Percentiles rank a stretch among this genome's conserved stretches.
Conservation (phyloP, 2,329 filamentous ascomycete genomes). For the Fusarium sp. region DNA sequence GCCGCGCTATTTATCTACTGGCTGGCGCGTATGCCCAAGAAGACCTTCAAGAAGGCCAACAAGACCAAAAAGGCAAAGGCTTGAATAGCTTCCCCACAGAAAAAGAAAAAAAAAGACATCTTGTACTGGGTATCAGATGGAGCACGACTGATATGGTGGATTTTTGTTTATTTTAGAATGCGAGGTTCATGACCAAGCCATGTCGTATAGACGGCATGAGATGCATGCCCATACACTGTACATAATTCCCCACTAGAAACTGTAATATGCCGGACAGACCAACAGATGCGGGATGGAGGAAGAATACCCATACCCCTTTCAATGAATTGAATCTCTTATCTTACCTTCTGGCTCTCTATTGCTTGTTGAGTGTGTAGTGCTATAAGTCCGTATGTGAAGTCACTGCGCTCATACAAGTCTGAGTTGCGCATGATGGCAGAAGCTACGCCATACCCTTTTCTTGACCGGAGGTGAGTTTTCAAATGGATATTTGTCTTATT, state of each 20-base stretch:
- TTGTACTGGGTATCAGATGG: conserved; percentile 19
- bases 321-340: conserved; percentile 27
- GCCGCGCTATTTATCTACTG: conserved; percentile 70
- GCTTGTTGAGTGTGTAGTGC: neutral
- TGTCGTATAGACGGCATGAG: conserved; percentile 35
- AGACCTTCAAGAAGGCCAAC: conserved; percentile 52
- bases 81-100: neutral
- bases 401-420: neutral
- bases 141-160: neutral
- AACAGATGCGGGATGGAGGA: conserved; percentile 25
- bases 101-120: conserved; percentile 1
- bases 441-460: too few relatives aligned
- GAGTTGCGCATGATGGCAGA: too few relatives aligned
- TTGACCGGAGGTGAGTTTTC: too few relatives aligned
- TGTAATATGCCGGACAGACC: conserved; percentile 36
- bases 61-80: conserved; percentile 38
- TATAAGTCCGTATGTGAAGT: neutral
- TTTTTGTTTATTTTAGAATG: conserved; percentile 22
- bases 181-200: conserved; percentile 11
- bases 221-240: conserved; percentile 39
- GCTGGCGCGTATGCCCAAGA: conserved; percentile 64
- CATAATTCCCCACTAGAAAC: conserved; percentile 33
- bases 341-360: neutral
- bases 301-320: conserved; percentile 35
- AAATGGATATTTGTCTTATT: too few relatives aligned